These are phyloP conservation scores for Panicum virgatum DNA, from an alignment of 202 grass and related monocot species.

Conservation along the genomic window DNA sequence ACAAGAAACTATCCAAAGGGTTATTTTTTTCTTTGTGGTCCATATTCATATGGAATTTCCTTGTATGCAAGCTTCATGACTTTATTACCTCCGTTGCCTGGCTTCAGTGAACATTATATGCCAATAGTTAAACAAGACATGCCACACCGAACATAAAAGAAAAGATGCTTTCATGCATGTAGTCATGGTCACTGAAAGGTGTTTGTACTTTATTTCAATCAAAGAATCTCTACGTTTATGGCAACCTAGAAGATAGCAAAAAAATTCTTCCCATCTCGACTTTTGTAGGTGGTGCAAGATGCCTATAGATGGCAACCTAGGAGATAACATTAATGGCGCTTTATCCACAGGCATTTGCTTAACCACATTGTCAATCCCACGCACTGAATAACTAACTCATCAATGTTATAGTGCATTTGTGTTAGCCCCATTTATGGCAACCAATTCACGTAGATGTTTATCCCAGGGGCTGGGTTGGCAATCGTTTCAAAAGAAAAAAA, in stretches of 20 bases:
- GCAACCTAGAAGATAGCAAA: background rate
- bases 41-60: background rate
- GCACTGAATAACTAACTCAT: no score
- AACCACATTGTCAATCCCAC: no score
- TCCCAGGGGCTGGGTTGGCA: no score
- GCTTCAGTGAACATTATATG: background rate
- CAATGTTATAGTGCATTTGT: no score
- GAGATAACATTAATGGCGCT: no score
- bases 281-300: background rate
- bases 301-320: background rate
- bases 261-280: no score
- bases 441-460: no score
- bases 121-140: no score
- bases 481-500: no score
- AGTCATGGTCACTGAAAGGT: conserved; percentile 8
- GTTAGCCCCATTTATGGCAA: no score
- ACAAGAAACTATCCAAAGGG: background rate
- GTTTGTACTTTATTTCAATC: background rate
- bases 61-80: background rate
- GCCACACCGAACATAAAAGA: no score
- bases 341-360: no score
- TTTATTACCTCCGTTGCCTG: background rate
- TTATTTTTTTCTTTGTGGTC: background rate
- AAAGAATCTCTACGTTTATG: background rate
- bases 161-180: background rate